phyloP scores from a whole-genome alignment of 2,329 filamentous ascomycete genomes.

The Ophiostoma ulmi region DNA sequence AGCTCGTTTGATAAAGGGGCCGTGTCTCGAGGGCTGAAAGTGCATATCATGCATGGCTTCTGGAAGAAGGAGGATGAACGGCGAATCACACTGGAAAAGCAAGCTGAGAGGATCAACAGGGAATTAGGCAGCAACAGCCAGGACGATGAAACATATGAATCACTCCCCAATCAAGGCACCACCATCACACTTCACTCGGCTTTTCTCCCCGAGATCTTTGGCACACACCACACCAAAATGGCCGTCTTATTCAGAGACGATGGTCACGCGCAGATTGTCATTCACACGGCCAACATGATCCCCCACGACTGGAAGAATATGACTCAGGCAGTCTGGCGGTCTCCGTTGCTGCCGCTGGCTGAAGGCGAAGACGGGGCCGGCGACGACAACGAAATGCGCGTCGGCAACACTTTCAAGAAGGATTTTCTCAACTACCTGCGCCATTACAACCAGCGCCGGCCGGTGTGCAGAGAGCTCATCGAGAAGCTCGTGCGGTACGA shows the following conservation, averaged over 20 bases:
- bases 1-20: slow-evolving; percentile 49
- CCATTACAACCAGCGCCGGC: slow-evolving; percentile 58
- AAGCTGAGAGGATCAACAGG: slow-evolving; percentile 34
- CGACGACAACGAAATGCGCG: slow-evolving; percentile 9
- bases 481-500: slow-evolving; percentile 58
- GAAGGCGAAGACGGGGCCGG: slow-evolving; percentile 22
- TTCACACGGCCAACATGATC: slow-evolving; percentile 94
- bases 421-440: slow-evolving; percentile 69
- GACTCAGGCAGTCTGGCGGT: slow-evolving; percentile 78
- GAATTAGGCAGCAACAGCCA: background rate
- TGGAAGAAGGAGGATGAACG: slow-evolving; percentile 63
- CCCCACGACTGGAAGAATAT: slow-evolving; percentile 79
- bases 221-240: slow-evolving; percentile 85
- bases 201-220: slow-evolving; percentile 77
- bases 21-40: slow-evolving; percentile 41
- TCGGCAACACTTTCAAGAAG: slow-evolving; percentile 56
- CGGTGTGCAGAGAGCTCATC: slow-evolving; percentile 51
- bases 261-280: slow-evolving; percentile 68
- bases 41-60: slow-evolving; percentile 57
- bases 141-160: background rate
- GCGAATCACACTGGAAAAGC: slow-evolving; percentile 54
- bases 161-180: background rate
- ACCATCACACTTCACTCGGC: slow-evolving; percentile 70
- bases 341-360: slow-evolving; percentile 59
- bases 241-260: slow-evolving; percentile 76